Conservation (phyloP, 495 filamentous ascomycete genomes). For the Cenococcum geophilum region DNA sequence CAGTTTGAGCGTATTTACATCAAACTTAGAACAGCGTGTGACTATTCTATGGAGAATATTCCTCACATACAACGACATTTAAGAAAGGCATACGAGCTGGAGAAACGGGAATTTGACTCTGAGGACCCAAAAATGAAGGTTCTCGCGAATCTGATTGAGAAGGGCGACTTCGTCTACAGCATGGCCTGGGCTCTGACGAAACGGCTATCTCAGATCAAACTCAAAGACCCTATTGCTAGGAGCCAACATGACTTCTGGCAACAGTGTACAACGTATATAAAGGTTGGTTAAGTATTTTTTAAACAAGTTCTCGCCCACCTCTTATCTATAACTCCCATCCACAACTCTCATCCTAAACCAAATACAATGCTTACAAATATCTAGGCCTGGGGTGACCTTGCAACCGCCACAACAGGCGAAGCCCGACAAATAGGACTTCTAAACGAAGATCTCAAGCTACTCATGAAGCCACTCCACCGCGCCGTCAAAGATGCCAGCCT, state of each 20-base stretch:
- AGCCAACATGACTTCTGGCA: slow-evolving; percentile 78
- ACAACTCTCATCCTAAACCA: not conserved
- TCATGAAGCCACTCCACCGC: slow-evolving; percentile 70
- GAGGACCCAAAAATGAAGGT: slow-evolving; percentile 35
- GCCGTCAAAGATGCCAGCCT: slow-evolving; percentile 67
- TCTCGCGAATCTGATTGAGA: slow-evolving; percentile 47
- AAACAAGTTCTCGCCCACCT: no score
- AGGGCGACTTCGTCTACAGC: slow-evolving; percentile 61
- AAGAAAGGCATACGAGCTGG: slow-evolving; percentile 43
- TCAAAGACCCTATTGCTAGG: slow-evolving; percentile 70
- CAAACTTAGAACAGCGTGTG: slow-evolving; percentile 60
- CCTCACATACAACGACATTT: slow-evolving; percentile 62
- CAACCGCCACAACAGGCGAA: slow-evolving; percentile 43
- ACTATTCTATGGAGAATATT: slow-evolving; percentile 58
- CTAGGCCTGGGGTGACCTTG: slow-evolving; percentile 66
- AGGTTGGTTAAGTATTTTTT: slow-evolving; percentile 33
- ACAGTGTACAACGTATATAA: slow-evolving; percentile 68
- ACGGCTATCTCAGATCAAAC: slow-evolving; percentile 68
- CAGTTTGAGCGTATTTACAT: slow-evolving; percentile 76
- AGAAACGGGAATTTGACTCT: slow-evolving; percentile 35
- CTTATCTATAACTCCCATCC: no score
- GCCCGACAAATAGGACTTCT: slow-evolving; percentile 64
- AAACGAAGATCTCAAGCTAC: slow-evolving; percentile 58
- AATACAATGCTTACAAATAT: slow-evolving; percentile 10
- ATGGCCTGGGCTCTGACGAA: slow-evolving; percentile 62